These are phyloP conservation scores for Persicaria maculosa DNA, from an alignment of 148 eudicot genomes.

Conservation along the genomic window DNA sequence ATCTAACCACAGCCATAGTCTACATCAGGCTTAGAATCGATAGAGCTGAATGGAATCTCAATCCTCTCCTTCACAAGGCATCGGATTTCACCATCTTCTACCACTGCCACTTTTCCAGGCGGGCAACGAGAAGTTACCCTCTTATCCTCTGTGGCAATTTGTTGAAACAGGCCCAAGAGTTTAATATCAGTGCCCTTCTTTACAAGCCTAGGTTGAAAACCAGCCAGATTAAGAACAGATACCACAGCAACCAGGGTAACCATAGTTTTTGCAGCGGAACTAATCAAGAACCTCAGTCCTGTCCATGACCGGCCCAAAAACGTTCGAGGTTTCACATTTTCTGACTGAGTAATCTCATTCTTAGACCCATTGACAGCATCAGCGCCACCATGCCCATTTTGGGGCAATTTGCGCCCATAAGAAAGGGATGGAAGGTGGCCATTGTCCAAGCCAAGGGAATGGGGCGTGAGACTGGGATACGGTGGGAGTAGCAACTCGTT, in stretches of 20 bases:
- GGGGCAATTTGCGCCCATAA: constrained; percentile 30
- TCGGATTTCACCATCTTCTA: constrained; percentile 56
- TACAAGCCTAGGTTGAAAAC: constrained; percentile 56
- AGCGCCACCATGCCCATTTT: constrained; percentile 34
- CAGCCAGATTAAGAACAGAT: constrained; percentile 66
- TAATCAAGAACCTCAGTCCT: constrained; percentile 44
- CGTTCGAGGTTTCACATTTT: constrained; percentile 20
- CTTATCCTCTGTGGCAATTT: constrained; percentile 22
- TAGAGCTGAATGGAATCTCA: constrained; percentile 69
- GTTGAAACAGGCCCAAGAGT: constrained; percentile 28
- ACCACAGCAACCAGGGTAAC: constrained; percentile 68
- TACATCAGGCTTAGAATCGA: constrained; percentile 59
- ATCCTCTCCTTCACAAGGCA: constrained; percentile 97
- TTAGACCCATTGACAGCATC: constrained; percentile 5
- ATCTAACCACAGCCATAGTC: constrained; percentile 80
- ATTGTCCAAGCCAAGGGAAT: constrained; percentile 33
- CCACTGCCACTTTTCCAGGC: constrained; percentile 63
- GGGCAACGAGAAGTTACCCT: constrained; percentile 38
- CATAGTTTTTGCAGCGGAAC: constrained; percentile 58
- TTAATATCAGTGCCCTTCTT: constrained; percentile 40
- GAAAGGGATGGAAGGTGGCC: constrained; percentile 29
- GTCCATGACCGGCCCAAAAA: constrained; percentile 27
- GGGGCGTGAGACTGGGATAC: constrained; percentile 47
- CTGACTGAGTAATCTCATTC: constrained; percentile 14
- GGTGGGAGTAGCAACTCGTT: constrained; percentile 76